A percentile compares a stretch with the other conserved stretches of the same genome.
phyloP scores from a whole-genome alignment of 495 filamentous ascomycete species.

The Neurospora sp. region DNA sequence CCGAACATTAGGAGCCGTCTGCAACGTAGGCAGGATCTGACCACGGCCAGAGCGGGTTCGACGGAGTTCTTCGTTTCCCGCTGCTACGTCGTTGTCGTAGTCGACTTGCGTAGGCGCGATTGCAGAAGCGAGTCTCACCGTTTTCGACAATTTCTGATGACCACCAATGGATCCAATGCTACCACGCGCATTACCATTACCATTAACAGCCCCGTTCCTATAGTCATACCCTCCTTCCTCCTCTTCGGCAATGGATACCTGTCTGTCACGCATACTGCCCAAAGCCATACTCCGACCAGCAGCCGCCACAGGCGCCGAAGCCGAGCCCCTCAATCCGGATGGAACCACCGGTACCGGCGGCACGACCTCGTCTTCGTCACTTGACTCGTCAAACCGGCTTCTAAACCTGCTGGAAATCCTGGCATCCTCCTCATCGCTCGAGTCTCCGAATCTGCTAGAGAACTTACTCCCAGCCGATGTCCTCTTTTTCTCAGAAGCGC shows the following conservation, averaged over 20 bases:
- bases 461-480: constrained; percentile 18
- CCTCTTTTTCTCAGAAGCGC: constrained; percentile 2
- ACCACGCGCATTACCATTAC: not conserved
- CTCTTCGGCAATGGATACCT: not conserved
- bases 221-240: not conserved
- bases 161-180: not conserved
- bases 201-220: not conserved
- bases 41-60: constrained; percentile 29
- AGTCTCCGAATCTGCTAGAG: constrained; percentile 45
- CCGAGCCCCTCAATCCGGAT: not conserved
- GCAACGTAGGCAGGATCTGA: constrained; percentile 13
- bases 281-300: not conserved
- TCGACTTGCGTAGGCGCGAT: not conserved
- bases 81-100: not conserved
- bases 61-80: constrained; percentile 7
- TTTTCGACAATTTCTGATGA: not conserved
- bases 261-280: not conserved
- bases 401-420: constrained; percentile 40
- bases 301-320: not conserved
- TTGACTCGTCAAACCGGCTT: constrained; percentile 75
- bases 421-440: constrained; percentile 60
- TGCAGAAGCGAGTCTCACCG: not conserved
- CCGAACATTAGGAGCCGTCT: constrained; percentile 9
- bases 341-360: constrained; percentile 10
- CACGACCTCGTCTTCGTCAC: constrained; percentile 50